These are phyloP conservation scores for Fusarium tuaranense DNA, from an alignment of 2,329 filamentous ascomycete species.

Conservation along the genomic window DNA sequence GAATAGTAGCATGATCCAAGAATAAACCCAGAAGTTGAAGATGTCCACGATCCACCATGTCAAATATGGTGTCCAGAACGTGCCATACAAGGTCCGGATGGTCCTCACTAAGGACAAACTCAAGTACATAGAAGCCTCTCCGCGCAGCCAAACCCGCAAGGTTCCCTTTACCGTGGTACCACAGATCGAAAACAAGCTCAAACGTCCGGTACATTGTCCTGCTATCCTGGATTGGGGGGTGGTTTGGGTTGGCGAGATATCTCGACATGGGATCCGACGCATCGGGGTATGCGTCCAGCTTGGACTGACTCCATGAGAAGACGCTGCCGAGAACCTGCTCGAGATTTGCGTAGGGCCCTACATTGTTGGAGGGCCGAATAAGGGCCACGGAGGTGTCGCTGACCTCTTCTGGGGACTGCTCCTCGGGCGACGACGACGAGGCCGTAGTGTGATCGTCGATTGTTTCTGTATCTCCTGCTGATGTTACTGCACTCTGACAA, in stretches of 20 bases:
- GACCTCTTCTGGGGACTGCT: slow-evolving; percentile 18
- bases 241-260: slow-evolving; percentile 51
- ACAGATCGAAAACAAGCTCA: slow-evolving; percentile 53
- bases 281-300: slow-evolving; percentile 46
- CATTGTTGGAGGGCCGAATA: slow-evolving; percentile 33
- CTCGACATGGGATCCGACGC: slow-evolving; percentile 51
- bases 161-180: slow-evolving; percentile 50
- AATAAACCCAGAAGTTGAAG: slow-evolving; percentile 51
- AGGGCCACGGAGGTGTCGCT: slow-evolving; percentile 34
- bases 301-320: slow-evolving; percentile 50
- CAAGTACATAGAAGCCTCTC: slow-evolving; percentile 51
- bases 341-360: slow-evolving; percentile 44
- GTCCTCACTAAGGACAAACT: slow-evolving; percentile 52
- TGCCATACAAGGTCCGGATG: slow-evolving; percentile 54
- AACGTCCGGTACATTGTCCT: slow-evolving; percentile 56
- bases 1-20: slow-evolving; percentile 46
- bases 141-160: slow-evolving; percentile 52
- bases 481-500: slow-evolving; percentile 9
- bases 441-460: slow-evolving; percentile 26
- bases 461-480: not conserved
- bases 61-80: slow-evolving; percentile 53
- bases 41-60: slow-evolving; percentile 52
- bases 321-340: slow-evolving; percentile 51
- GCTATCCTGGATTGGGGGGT: slow-evolving; percentile 52
- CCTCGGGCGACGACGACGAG: slow-evolving; percentile 12